phyloP scores from a whole-genome alignment of 331 rosid genomes.

The Saraca asoca region DNA sequence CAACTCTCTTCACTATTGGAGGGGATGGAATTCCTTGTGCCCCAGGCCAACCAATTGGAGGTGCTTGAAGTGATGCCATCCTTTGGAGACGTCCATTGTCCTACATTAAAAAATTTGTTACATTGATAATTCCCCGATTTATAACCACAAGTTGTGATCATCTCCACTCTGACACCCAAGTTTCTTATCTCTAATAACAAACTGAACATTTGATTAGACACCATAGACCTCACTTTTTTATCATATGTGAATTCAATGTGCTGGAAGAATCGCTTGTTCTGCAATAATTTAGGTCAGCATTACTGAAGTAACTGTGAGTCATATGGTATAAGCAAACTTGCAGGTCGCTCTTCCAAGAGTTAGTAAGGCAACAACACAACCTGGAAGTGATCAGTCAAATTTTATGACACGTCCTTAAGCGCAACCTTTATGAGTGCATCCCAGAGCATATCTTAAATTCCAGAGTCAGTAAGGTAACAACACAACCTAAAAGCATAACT shows the following conservation, averaged over 20 bases:
- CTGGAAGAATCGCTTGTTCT: background rate
- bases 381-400: too few relatives aligned
- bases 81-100: constrained; percentile 65
- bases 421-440: background rate
- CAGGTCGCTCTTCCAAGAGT: too few relatives aligned
- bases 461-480: too few relatives aligned
- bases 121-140: constrained; percentile 26
- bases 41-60: constrained; percentile 73
- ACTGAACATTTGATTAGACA: background rate
- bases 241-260: background rate
- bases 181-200: background rate
- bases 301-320: background rate
- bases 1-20: constrained; percentile 75
- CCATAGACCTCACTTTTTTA: background rate
- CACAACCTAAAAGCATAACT: background rate
- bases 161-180: constrained; percentile 29
- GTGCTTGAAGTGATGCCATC: constrained; percentile 64
- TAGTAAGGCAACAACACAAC: too few relatives aligned
- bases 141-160: constrained; percentile 14
- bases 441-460: background rate
- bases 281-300: background rate
- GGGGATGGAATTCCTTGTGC: constrained; percentile 71
- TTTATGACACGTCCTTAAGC: too few relatives aligned
- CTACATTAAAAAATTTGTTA: constrained; percentile 45
- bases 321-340: background rate